Base-by-base conservation (phyloP, 148 eudicot species). In the Rhododendron molle region DNA sequence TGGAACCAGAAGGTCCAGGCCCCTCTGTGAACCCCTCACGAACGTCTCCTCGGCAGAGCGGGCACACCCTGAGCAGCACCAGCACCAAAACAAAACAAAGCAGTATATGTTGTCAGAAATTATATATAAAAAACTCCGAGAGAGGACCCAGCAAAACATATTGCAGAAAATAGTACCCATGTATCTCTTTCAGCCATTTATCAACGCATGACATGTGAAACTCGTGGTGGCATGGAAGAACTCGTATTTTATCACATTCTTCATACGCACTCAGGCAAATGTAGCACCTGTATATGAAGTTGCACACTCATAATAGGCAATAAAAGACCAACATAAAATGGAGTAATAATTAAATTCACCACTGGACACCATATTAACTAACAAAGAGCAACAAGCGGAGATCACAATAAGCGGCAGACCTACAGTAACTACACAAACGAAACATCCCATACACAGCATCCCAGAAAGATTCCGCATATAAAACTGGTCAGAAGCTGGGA, bases 131-230 rank as follows among this genome's bases (percentile, higher is more conserved):
- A 34, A 2, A 56, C 16, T 26, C 30, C 62, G 20, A 49, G 30
- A 13, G n/a, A 30, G 16, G 69, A 54, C 11, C n/a, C 38, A 81
- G 12, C 16, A 52, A 47, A 58, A 12, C 21, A 81, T 34, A 12
- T 2, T 71, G 23, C 43, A 26, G 83, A 40, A 21, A 7, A 83
- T 15, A 20, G 21, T 94, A 95, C 98, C 98, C 94, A 43, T 95
- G 98, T 65, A 95, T 90, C 90, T 95, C 96, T 91, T 93, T 95
- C 44, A 94, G 95, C 98, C 98, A 95, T 90, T 93, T 95, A 89
- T 95, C 98, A 43, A 95, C 95, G 76, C 98, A 95, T 65, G 89
- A 52, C 92, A 90, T 56, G 89, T 95, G 98, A 86, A 87, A 95
- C 86, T 92, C 95, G 85, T 94, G 98, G 34, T 88, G 89, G 88